Evolutionary conservation across 1,284 basidiomycete species (phyloP).

Genomic region (Exobasidium rhododendri): DNA sequence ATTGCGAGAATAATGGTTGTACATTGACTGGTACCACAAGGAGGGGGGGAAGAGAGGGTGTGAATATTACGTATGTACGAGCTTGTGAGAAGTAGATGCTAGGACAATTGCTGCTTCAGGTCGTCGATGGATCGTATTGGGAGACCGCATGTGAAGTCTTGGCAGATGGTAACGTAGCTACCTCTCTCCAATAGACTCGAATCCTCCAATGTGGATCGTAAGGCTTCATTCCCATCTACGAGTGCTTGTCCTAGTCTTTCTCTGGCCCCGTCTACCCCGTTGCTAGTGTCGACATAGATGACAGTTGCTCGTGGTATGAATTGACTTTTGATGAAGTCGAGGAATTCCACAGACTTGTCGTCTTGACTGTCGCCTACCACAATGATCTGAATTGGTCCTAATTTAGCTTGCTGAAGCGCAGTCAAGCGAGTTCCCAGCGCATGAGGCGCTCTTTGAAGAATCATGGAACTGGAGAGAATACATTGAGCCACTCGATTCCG

Average conservation of each 20-base stretch:
- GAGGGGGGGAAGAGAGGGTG: background rate
- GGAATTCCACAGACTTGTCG: conserved; percentile 15
- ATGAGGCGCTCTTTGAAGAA: conserved; percentile 43
- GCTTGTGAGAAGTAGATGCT: no score
- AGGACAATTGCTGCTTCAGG: background rate
- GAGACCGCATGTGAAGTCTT: conserved; percentile 18
- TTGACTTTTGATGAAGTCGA: conserved; percentile 19
- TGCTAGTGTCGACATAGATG: conserved; percentile 40
- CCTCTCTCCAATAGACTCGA: conserved; percentile 12
- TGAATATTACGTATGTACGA: no score
- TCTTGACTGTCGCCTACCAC: conserved; percentile 9
- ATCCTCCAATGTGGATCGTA: conserved; percentile 30
- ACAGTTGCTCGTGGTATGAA: conserved; percentile 44
- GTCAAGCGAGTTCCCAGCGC: conserved; percentile 46
- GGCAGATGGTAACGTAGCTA: conserved; percentile 13
- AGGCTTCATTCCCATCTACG: conserved; percentile 32
- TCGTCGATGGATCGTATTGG: conserved; percentile 8
- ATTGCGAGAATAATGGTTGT: no score
- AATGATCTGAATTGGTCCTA: conserved; percentile 10
- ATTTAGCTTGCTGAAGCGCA: conserved; percentile 43
- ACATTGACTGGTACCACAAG: no score
- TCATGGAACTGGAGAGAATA: conserved; percentile 17
- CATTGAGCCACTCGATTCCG: conserved; percentile 44
- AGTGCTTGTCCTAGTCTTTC: conserved; percentile 16
- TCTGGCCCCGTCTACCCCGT: conserved; percentile 20